Base-by-base conservation (phyloP, 345 rosid genomes). In the Zanthoxylum bungeanum region DNA sequence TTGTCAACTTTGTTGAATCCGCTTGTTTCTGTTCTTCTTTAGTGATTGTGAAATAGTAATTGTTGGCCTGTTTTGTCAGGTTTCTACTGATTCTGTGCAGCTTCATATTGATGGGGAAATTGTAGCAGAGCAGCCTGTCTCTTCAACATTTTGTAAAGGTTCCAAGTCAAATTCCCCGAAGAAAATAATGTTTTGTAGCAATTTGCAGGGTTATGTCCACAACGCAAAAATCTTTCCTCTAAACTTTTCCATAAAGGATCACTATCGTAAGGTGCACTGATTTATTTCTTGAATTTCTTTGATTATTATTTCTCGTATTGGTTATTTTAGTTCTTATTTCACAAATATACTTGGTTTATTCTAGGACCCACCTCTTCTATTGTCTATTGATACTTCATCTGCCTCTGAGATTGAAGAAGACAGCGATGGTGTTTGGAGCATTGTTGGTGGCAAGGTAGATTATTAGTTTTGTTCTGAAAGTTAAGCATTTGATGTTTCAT, bases 371-470 rank as follows among this genome's bases (percentile, higher is more conserved):
- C 98, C 98, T 68, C 64, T 86, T 52, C 82, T 73, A 12, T 77
- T 93, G 78, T 78, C 86, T 42, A 78, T 93, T 70, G 87, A 79
- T 74, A 83, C 82, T 69, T 84, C 88, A 16, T 83, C 89, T 22
- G 77, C 85, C 44, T 79, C 85, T 59, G 94, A 85, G 66, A 81
- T 91, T 68, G 88, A 87, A 75, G 87, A 80, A 79, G 94, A 78
- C 47, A 76, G 72, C 37, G 92, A 86, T 75, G 91, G 96, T 30
- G 81, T 85, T 72, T 90, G 93, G 98, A 87, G 75, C 78, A 87
- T 93, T 24, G 78, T 93, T 57, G 91, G 94, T 40, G 94, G 94
- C 74, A 86, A 89, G 97, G 97, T 91, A 73, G 84, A 78, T 31
- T 31, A 40, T 24, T 55, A 5, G 36, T 39, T 49, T 22, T 12